Conservation (phyloP, 352 stramenopile species). For the Pelagophyceae sp. region DNA sequence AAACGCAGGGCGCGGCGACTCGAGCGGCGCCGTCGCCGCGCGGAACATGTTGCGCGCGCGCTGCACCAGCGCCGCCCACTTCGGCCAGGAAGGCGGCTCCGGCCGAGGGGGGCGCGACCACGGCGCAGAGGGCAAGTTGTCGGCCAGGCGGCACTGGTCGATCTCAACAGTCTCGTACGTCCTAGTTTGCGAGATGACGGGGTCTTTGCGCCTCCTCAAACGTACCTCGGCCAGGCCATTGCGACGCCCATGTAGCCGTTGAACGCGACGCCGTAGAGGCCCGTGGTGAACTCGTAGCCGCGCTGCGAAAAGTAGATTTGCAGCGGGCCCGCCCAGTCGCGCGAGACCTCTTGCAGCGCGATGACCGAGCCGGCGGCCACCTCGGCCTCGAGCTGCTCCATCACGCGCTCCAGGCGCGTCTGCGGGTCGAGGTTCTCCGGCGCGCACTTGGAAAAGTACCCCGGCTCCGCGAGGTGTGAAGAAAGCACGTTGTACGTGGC, state of each 20-base stretch:
- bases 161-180: conserved; percentile 49
- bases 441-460: conserved; percentile 47
- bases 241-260: conserved; percentile 74
- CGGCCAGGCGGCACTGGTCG: conserved; percentile 43
- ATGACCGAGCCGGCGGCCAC: conserved; percentile 42
- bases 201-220: no score
- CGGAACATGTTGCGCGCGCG: neutral
- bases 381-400: conserved; percentile 54
- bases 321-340: conserved; percentile 50
- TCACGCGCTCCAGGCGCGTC: conserved; percentile 45
- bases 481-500: conserved; percentile 65
- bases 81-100: no score
- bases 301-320: conserved; percentile 52
- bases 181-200: no score
- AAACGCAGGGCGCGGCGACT: neutral
- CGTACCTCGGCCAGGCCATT: conserved; percentile 50
- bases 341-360: conserved; percentile 66
- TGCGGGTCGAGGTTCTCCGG: conserved; percentile 44
- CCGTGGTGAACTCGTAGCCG: conserved; percentile 57
- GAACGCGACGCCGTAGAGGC: conserved; percentile 60
- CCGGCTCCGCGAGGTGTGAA: conserved; percentile 45
- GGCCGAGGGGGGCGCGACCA: no score
- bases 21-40: neutral
- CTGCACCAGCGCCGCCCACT: neutral
- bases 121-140: conserved; percentile 37